Conservation (phyloP, 495 filamentous ascomycete genomes). For the Trichoderma orchidacearum region DNA sequence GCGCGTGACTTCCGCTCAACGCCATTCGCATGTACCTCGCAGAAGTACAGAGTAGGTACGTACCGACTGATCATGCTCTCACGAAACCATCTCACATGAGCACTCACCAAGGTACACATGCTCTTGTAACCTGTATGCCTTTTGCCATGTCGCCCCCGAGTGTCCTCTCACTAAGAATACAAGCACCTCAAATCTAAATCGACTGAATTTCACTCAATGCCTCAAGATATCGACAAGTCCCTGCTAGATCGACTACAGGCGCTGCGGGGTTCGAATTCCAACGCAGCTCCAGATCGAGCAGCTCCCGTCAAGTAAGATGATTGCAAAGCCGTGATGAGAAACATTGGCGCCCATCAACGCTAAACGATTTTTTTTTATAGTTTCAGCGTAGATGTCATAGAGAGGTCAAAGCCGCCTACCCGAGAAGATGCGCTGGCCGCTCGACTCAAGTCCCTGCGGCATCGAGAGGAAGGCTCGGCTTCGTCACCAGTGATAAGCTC, state of each 20-base stretch:
- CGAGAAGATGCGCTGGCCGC: constrained; percentile 28
- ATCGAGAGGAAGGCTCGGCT: neutral
- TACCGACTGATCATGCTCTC: neutral
- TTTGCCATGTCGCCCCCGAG: no score
- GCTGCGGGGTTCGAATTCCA: neutral
- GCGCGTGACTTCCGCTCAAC: neutral
- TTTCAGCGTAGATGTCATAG: neutral
- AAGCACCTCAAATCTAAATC: no score
- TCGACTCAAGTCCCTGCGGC: constrained; percentile 27
- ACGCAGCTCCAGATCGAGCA: neutral
- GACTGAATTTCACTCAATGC: neutral
- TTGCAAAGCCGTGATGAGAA: no score
- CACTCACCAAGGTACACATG: neutral
- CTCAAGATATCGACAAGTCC: neutral
- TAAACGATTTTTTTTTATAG: neutral
- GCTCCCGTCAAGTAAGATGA: neutral
- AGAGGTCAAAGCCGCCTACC: constrained; percentile 9
- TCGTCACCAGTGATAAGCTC: neutral
- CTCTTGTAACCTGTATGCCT: no score
- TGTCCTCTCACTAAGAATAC: neutral
- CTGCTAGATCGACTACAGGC: constrained; percentile 1
- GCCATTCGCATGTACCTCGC: neutral
- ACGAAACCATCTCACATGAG: neutral
- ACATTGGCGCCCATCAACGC: no score
- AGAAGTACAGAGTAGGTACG: no score